Evolutionary conservation across 805 yeast genomes (phyloP), one percentile per base, ranked within the genome.

Genomic region (Myxozyma monticola): DNA sequence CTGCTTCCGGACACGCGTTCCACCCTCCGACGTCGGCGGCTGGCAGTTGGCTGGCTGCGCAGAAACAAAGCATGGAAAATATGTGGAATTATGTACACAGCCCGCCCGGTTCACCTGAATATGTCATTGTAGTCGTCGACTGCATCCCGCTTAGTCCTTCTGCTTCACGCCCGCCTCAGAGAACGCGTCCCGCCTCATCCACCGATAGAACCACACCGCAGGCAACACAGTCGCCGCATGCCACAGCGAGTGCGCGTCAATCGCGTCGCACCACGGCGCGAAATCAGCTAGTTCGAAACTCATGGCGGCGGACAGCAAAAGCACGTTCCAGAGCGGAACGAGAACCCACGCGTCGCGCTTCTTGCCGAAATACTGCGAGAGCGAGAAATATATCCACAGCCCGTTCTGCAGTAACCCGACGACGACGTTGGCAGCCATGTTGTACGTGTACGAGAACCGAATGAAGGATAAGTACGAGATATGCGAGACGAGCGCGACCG

Each of bases 171-270:
- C 43, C n/a, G 49, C 45, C 44, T 51, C 57, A n/a, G 25, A 33
- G 22, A 41, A 40, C n/a, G 57, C 52, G 49, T 72, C 76, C 38
- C 50, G 47, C 28, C 43, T 41, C 68, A 73, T 66, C 68, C 75
- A 76, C 48, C 77, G 78, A 65, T 85, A 90, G 80, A 95, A 79
- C 54, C 78, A 76, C 50, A 79, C 70, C 0, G 91, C 80, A 0
- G 98, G 98, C 62, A 88, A 66, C 1, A 90, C 81, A 0, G 99
- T 93, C 18, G 87, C 79, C 24, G 85, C 75, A 66, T 93, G 99
- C 99, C 99, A 93, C 34, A 91, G 62, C 0, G 96, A 81, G 68
- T 93, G 99, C 0, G 96, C 95, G 69, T 93, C 99, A 0, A 93
- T 61, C 34, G 86, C 74, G 59, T 76, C 85, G 43, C 62, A 70